Conservation (phyloP, 257 asterid species). For the Gardenia jasminoides region DNA sequence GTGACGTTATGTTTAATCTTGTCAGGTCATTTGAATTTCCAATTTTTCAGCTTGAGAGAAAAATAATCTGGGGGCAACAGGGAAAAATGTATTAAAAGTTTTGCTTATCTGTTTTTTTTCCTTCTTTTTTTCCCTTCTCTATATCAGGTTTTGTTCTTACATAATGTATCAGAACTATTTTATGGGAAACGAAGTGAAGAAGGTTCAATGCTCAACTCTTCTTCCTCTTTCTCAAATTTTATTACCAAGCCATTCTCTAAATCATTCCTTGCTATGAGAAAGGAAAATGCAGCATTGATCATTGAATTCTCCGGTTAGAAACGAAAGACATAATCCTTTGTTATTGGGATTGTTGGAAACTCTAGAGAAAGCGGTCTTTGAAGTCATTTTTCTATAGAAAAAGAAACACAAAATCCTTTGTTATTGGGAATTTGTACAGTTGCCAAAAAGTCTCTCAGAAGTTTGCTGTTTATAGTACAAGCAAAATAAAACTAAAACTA, state of each 20-base stretch:
- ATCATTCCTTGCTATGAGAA: not conserved
- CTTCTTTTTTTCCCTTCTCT: not conserved
- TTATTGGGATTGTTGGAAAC: not conserved
- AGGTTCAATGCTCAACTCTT: not conserved
- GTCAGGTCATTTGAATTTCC: conserved; percentile 19
- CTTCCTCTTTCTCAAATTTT: not conserved
- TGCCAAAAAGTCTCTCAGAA: too few species aligned
- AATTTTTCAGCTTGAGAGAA: conserved; percentile 23
- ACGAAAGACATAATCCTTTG: not conserved
- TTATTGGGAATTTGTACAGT: too few species aligned
- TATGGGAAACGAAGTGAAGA: conserved; percentile 4
- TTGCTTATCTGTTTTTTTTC: conserved; percentile 14
- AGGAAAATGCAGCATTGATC: not conserved
- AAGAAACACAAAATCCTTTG: too few species aligned
- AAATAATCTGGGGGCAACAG: conserved; percentile 17
- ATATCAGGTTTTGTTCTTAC: not conserved
- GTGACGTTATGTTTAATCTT: conserved; percentile 40
- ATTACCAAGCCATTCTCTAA: not conserved
- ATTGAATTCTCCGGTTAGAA: not conserved
- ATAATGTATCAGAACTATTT: not conserved
- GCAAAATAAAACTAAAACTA: too few species aligned
- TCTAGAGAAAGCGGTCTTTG: not conserved
- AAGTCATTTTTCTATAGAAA: not conserved
- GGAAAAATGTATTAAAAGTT: conserved; percentile 12
- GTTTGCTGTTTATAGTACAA: too few species aligned